Evolutionary conservation across 257 asterid species (phyloP).

Genomic region (Mitragyna speciosa): DNA sequence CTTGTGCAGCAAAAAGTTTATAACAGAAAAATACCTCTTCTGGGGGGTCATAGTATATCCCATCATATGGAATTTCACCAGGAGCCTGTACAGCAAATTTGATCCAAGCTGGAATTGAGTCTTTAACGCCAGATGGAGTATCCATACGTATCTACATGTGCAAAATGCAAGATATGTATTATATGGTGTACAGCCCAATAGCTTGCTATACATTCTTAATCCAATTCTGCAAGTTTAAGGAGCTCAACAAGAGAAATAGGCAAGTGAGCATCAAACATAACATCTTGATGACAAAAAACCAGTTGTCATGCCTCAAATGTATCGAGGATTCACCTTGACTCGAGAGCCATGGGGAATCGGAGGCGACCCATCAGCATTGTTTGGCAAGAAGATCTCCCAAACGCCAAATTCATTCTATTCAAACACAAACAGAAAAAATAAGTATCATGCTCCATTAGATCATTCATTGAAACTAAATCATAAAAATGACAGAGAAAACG

Average conservation of each 20-base stretch:
- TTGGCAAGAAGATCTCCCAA: slow-evolving; percentile 96
- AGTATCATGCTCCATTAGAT: slow-evolving; percentile 16
- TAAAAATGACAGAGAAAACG: neutral
- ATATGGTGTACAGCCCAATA: neutral
- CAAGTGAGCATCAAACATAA: neutral
- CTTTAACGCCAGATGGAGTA: slow-evolving; percentile 91
- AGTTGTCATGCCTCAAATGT: neutral
- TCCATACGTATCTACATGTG: slow-evolving; percentile 89
- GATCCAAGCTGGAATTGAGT: slow-evolving; percentile 99
- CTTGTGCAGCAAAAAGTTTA: slow-evolving; percentile 2
- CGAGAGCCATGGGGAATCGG: slow-evolving; percentile 96
- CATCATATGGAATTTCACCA: slow-evolving; percentile 91
- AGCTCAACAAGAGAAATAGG: too few species aligned
- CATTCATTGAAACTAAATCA: neutral
- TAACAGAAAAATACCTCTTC: slow-evolving; percentile 59
- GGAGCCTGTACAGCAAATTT: slow-evolving; percentile 93
- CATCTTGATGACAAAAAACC: neutral
- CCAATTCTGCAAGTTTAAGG: neutral
- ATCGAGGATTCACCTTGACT: slow-evolving; percentile 66
- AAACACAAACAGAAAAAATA: slow-evolving; percentile 18
- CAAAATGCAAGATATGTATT: slow-evolving; percentile 20
- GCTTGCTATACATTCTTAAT: slow-evolving; percentile 1
- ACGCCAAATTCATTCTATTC: slow-evolving; percentile 93
- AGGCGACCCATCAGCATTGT: slow-evolving; percentile 89
- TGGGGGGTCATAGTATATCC: slow-evolving; percentile 96